phyloP scores from a whole-genome alignment of 805 yeast genomes.

The Starmerella sp. region DNA sequence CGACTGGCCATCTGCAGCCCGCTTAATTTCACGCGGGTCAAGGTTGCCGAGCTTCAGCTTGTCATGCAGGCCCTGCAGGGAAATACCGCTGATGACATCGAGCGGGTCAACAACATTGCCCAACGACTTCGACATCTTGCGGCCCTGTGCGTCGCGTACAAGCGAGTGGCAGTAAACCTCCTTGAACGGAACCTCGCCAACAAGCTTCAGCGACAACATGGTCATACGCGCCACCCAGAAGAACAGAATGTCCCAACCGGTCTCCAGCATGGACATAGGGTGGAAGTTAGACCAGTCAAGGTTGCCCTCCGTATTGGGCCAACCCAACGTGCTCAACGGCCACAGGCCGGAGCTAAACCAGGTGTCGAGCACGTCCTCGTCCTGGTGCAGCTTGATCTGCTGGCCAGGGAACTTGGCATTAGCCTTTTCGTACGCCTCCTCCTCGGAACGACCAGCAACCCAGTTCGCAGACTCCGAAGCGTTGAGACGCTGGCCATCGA shows the following conservation, averaged over 20 bases:
- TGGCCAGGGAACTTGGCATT: constrained; percentile 54
- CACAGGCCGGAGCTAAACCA: constrained; percentile 98
- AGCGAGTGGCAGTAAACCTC: constrained; percentile 98
- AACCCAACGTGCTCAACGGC: constrained; percentile 94
- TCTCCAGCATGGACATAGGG: constrained; percentile 90
- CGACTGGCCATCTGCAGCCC: constrained; percentile 79
- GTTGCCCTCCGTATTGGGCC: constrained; percentile 59
- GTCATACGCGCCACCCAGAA: constrained; percentile 99
- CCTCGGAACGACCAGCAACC: constrained; percentile 78
- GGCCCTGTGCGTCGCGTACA: constrained; percentile 97
- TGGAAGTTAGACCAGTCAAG: constrained; percentile 62
- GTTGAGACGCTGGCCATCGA: constrained; percentile 48
- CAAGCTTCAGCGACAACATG: constrained; percentile 75
- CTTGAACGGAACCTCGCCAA: constrained; percentile 83
- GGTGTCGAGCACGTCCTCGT: constrained; percentile 95
- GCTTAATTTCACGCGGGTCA: constrained; percentile 77
- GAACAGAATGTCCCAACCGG: constrained; percentile 98
- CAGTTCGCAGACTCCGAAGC: constrained; percentile 62
- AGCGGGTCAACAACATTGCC: constrained; percentile 96
- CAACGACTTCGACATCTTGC: constrained; percentile 93
- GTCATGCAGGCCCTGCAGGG: constrained; percentile 66
- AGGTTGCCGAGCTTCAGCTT: constrained; percentile 72
- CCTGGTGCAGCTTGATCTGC: constrained; percentile 59
- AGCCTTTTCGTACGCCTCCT: constrained; percentile 82
- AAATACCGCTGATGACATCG: constrained; percentile 84